A percentile compares a stretch with the other conserved stretches of the same genome.
phyloP scores from a whole-genome alignment of 176 grass and related monocot genomes.

The Thinopyrum elongatum region DNA sequence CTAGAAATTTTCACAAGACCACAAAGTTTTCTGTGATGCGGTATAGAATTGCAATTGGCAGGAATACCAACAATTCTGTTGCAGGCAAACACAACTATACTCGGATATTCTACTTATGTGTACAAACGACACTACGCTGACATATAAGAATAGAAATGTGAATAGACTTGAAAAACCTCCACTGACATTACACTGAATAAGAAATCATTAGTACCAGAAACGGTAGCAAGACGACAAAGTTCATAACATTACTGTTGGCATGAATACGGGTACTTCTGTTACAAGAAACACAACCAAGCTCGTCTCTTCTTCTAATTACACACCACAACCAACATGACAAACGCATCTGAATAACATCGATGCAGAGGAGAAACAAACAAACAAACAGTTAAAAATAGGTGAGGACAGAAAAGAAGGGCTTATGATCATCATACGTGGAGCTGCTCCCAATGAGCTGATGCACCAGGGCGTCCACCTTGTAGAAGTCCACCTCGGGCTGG shows the following conservation, averaged over 20 bases:
- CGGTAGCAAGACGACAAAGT: background rate
- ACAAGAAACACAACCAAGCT: background rate
- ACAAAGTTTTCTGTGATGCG: background rate
- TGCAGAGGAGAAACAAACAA: no score
- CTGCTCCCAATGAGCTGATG: conserved; percentile 59
- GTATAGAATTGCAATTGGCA: background rate
- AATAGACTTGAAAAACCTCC: background rate
- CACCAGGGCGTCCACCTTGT: conserved; percentile 67
- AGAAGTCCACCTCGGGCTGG: conserved; percentile 60
- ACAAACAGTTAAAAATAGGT: no score
- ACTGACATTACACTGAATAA: background rate
- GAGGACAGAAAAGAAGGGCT: no score
- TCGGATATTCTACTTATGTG: no score
- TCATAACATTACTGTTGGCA: background rate
- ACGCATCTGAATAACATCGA: background rate
- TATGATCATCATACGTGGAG: no score
- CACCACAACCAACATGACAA: background rate
- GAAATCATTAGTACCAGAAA: background rate
- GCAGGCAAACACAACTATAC: no score
- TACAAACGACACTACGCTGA: no score
- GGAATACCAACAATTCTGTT: background rate
- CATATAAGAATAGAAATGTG: no score
- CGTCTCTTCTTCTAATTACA: background rate
- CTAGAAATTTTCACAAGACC: background rate
- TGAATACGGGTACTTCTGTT: no score